phyloP scores from a whole-genome alignment of 2,329 filamentous ascomycete genomes.

The Aureobasidium leucospermi region DNA sequence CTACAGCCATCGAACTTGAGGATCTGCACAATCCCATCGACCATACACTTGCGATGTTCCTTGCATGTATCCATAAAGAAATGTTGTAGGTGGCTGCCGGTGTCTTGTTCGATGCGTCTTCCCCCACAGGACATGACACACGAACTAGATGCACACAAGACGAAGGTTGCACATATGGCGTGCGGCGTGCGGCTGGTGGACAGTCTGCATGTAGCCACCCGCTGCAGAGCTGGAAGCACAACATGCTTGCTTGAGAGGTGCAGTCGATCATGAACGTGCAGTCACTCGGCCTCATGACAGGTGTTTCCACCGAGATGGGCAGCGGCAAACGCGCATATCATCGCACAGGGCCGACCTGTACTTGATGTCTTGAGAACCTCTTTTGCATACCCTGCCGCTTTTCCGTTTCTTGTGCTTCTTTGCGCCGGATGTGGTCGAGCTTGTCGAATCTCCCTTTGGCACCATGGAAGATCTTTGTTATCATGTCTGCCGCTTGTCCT shows the following conservation, averaged over 20 bases:
- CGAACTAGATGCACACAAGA: neutral
- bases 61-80: neutral
- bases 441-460: slow-evolving; percentile 55
- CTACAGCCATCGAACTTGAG: neutral
- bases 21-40: neutral
- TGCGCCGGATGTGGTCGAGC: slow-evolving; percentile 13
- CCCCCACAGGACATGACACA: neutral
- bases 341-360: slow-evolving; percentile 42
- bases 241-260: neutral
- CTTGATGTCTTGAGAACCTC: slow-evolving; percentile 33
- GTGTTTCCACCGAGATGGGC: neutral
- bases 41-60: neutral
- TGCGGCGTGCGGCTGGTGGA: neutral
- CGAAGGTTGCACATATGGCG: neutral
- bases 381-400: slow-evolving; percentile 38
- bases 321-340: neutral
- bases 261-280: neutral
- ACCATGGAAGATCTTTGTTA: slow-evolving; percentile 83
- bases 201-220: neutral
- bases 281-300: neutral
- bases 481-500: slow-evolving; percentile 80
- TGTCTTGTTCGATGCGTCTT: neutral
- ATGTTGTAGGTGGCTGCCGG: neutral
- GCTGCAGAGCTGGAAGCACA: neutral
- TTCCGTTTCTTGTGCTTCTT: slow-evolving; percentile 13